These are phyloP conservation scores for Cinnamomum chago DNA, from an alignment of 164 flowering plant species.

Conservation along the genomic window DNA sequence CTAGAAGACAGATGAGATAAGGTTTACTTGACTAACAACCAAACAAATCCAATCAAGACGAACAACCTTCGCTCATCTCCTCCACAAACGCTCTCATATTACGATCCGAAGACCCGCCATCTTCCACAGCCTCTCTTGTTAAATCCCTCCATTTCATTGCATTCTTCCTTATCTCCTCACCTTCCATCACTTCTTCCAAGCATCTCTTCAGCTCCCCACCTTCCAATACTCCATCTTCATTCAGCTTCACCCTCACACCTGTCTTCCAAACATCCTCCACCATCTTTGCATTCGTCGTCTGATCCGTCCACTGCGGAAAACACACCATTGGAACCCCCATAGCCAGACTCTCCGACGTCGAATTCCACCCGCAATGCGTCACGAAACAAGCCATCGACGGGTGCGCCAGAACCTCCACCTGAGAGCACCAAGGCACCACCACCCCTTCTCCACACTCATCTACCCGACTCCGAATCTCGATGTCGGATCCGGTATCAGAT, in stretches of 20 bases:
- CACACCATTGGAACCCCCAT: slow-evolving; percentile 53
- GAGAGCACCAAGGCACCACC: slow-evolving; percentile 43
- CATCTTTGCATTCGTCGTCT: slow-evolving; percentile 51
- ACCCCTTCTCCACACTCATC: slow-evolving; percentile 17
- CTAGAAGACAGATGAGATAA: no score
- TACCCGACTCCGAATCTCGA: not conserved
- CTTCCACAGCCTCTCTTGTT: slow-evolving; percentile 8
- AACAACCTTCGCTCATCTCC: slow-evolving; percentile 20
- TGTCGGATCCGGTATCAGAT: not conserved
- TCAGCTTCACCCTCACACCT: slow-evolving; percentile 34
- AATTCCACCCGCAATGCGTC: slow-evolving; percentile 76
- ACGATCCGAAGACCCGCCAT: slow-evolving; percentile 12
- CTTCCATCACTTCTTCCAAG: slow-evolving; percentile 45
- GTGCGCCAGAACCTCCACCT: slow-evolving; percentile 49
- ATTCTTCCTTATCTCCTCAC: slow-evolving; percentile 22
- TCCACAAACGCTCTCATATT: slow-evolving; percentile 18
- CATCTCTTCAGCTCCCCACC: slow-evolving; percentile 44
- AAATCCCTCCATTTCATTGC: slow-evolving; percentile 5
- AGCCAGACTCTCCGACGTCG: slow-evolving; percentile 43
- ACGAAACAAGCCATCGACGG: slow-evolving; percentile 48
- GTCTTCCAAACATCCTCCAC: slow-evolving; percentile 46
- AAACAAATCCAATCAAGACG: no score
- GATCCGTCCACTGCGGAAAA: slow-evolving; percentile 51
- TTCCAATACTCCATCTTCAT: slow-evolving; percentile 30
- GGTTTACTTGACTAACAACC: no score